Conservation (phyloP, 202 grass and related monocot species). For the Schoenoplectus tabernaemontani region DNA sequence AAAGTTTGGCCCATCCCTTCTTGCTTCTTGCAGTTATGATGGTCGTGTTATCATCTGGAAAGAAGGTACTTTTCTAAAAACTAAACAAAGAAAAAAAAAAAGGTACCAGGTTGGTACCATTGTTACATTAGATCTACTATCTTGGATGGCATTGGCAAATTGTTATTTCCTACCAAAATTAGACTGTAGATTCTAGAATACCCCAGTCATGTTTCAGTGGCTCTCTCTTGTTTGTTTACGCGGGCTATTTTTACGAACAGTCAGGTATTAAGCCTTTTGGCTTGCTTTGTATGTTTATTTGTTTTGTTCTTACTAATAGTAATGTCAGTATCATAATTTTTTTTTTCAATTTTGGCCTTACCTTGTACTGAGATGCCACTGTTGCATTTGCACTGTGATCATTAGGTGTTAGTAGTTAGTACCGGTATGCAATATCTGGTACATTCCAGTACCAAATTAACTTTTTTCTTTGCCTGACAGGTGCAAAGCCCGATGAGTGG, state of each 20-base stretch:
- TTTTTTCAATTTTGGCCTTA: not conserved
- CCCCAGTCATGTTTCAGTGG: not conserved
- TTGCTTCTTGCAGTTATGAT: slow-evolving; percentile 76
- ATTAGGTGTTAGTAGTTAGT: not conserved
- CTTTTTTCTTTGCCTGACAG: not conserved
- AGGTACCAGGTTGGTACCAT: not conserved
- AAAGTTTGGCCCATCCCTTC: slow-evolving; percentile 65
- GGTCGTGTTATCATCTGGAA: slow-evolving; percentile 74
- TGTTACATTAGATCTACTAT: not conserved
- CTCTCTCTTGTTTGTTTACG: not conserved
- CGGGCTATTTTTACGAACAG: too few relatives aligned
- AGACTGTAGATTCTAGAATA: not conserved
- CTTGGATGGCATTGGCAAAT: not conserved
- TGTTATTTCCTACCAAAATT: not conserved
- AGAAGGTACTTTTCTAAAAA: slow-evolving; percentile 34
- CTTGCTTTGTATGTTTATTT: not conserved
- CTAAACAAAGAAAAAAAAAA: not conserved
- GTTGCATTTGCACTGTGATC: not conserved
- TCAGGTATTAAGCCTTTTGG: not conserved
- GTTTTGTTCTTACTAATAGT: not conserved
- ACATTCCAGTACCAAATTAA: not conserved
- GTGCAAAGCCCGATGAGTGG: slow-evolving; percentile 66
- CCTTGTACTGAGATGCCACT: not conserved
- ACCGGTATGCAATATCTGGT: not conserved
- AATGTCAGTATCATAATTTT: not conserved